Conservation (phyloP, 768 basidiomycete genomes). For the Lentinus brumalis region DNA sequence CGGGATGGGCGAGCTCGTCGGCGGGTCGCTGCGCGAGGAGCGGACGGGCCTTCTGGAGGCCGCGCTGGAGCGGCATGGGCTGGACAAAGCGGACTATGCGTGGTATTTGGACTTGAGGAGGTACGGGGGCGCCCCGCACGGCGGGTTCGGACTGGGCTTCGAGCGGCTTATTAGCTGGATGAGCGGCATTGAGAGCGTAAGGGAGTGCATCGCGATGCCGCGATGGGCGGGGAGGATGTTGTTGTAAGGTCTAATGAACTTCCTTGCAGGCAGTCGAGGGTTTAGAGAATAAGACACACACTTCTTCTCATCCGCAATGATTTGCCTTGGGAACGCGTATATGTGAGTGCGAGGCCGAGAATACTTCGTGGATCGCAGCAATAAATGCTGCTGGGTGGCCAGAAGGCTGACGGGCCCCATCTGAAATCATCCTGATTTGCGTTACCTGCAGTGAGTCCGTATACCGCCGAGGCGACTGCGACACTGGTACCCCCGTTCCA, state of each 20-base stretch:
- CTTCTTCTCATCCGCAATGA: neutral
- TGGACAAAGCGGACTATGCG: constrained; percentile 44
- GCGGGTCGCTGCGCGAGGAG: constrained; percentile 90
- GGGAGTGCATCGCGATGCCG: constrained; percentile 92
- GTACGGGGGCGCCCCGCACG: constrained; percentile 89
- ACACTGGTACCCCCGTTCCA: too few species aligned
- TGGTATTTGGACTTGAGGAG: constrained; percentile 87
- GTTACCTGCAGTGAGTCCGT: too few species aligned
- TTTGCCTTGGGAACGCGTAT: too few species aligned
- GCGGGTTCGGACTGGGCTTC: constrained; percentile 95
- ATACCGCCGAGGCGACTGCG: too few species aligned
- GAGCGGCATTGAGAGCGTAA: constrained; percentile 85
- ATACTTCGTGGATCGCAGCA: too few species aligned
- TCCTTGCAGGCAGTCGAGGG: too few species aligned
- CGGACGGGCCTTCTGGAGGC: constrained; percentile 51
- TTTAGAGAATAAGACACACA: neutral
- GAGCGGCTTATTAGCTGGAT: constrained; percentile 89
- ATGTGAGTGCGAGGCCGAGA: too few species aligned
- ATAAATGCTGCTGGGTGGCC: too few species aligned
- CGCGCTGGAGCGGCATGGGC: constrained; percentile 50
- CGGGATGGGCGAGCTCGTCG: constrained; percentile 83
- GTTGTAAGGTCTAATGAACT: constrained; percentile 40
- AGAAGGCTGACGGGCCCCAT: too few species aligned
- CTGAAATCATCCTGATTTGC: too few species aligned
- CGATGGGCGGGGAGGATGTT: constrained; percentile 84